Evolutionary conservation across 2,329 filamentous ascomycete genomes (phyloP).

Genomic region (Diaporthe sp.): DNA sequence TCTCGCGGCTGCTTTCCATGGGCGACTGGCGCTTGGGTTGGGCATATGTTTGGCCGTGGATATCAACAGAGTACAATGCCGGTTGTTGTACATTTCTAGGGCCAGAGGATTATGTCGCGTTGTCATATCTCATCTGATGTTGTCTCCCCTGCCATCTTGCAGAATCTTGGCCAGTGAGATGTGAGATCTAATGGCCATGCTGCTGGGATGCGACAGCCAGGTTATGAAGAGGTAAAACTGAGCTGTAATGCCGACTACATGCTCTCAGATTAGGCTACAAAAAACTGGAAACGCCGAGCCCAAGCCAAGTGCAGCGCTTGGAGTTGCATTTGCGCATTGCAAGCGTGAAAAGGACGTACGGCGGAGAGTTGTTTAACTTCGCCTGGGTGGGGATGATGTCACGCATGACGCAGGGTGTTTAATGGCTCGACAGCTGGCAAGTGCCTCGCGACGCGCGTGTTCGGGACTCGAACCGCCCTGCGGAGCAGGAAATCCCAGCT

Average conservation of each 20-base stretch:
- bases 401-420: not conserved
- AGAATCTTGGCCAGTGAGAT: not conserved
- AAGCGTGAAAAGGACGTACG: not conserved
- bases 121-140: not conserved
- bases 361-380: not conserved
- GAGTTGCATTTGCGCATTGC: not conserved
- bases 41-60: not conserved
- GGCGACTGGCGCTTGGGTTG: not conserved
- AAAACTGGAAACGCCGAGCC: slow-evolving; percentile 8
- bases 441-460: slow-evolving; percentile 26
- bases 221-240: not conserved
- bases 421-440: slow-evolving; percentile 24
- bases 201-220: not conserved
- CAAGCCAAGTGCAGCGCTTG: slow-evolving; percentile 16
- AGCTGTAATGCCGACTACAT: not conserved
- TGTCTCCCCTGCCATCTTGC: not conserved
- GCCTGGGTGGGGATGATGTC: slow-evolving; percentile 26
- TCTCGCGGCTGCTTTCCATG: not conserved
- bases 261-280: not conserved
- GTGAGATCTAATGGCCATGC: not conserved
- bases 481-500: slow-evolving; percentile 4
- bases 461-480: not conserved
- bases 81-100: not conserved
- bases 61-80: not conserved
- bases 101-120: not conserved